phyloP scores from a whole-genome alignment of 1,284 basidiomycete genomes.

The Schizophyllum amplum region DNA sequence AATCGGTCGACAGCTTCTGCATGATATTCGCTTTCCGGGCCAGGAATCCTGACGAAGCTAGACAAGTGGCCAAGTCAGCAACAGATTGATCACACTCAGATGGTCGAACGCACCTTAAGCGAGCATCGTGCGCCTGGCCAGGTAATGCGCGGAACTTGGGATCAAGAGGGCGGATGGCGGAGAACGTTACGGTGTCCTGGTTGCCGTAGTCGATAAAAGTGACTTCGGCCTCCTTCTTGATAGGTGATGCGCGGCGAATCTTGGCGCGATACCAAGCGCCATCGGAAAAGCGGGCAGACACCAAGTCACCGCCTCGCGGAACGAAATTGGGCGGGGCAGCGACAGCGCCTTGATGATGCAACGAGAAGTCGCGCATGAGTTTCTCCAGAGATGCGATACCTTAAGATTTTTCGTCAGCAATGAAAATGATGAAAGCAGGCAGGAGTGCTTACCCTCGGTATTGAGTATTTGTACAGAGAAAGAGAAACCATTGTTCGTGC shows the following conservation, averaged over 20 bases:
- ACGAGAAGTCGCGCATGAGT: constrained; percentile 89
- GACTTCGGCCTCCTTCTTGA: constrained; percentile 86
- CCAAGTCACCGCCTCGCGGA: constrained; percentile 81
- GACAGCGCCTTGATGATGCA: constrained; percentile 67
- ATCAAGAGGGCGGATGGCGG: constrained; percentile 75
- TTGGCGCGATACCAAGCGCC: constrained; percentile 92
- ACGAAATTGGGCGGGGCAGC: constrained; percentile 56
- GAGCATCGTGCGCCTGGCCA: constrained; percentile 78
- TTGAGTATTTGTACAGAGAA: constrained; percentile 93
- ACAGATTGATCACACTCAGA: constrained; percentile 1
- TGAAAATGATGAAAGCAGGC: background rate
- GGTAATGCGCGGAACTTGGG: constrained; percentile 78
- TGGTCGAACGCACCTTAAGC: constrained; percentile 51
- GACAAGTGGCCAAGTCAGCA: constrained; percentile 3
- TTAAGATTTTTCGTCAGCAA: constrained; percentile 20
- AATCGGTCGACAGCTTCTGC: constrained; percentile 81
- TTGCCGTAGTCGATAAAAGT: constrained; percentile 88
- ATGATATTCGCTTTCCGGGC: constrained; percentile 77
- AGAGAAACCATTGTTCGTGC: constrained; percentile 63
- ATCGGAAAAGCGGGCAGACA: constrained; percentile 87
- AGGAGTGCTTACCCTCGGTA: constrained; percentile 58
- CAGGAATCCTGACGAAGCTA: constrained; percentile 81
- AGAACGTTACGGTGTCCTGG: constrained; percentile 75
- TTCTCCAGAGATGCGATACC: constrained; percentile 85
- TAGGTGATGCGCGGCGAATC: constrained; percentile 70